These are phyloP conservation scores for Sporisorium sorghi DNA, from an alignment of 1,284 basidiomycete genomes.

Conservation along the genomic window DNA sequence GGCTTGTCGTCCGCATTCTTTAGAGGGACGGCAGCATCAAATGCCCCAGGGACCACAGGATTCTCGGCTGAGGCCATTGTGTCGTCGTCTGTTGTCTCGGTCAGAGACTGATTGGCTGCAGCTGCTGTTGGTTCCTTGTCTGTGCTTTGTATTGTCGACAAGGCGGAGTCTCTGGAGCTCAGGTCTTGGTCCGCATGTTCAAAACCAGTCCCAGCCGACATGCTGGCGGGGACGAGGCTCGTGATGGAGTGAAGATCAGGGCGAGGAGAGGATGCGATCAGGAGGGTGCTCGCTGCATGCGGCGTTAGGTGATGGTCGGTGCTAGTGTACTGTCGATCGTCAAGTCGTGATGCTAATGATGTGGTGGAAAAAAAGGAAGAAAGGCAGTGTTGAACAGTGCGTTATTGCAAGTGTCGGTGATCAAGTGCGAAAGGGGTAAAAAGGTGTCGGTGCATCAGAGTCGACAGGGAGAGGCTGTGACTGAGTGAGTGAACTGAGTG, in stretches of 20 bases:
- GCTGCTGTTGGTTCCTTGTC: neutral
- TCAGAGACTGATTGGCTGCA: neutral
- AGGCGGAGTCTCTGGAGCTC: neutral
- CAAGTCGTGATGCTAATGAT: neutral
- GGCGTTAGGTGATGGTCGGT: neutral
- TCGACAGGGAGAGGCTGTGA: neutral
- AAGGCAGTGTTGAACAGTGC: neutral
- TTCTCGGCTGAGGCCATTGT: neutral
- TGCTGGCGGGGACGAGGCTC: constrained; percentile 13
- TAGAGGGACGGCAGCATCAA: neutral
- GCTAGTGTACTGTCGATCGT: neutral
- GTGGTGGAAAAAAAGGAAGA: neutral
- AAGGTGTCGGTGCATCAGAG: constrained; percentile 4
- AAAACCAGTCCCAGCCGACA: constrained; percentile 21
- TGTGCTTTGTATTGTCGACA: neutral
- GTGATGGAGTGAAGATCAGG: neutral
- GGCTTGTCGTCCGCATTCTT: constrained; percentile 18
- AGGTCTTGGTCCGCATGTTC: constrained; percentile 8
- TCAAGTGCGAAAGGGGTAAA: neutral
- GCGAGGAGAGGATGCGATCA: no score
- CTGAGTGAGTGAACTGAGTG: no score
- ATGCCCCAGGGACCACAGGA: constrained; percentile 16
- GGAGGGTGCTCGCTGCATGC: no score
- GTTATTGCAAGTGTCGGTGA: no score
- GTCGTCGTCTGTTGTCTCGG: neutral